Evolutionary conservation across 192 early-diverging fungal species (phyloP).

Genomic region (Helicostylum pulchrum): DNA sequence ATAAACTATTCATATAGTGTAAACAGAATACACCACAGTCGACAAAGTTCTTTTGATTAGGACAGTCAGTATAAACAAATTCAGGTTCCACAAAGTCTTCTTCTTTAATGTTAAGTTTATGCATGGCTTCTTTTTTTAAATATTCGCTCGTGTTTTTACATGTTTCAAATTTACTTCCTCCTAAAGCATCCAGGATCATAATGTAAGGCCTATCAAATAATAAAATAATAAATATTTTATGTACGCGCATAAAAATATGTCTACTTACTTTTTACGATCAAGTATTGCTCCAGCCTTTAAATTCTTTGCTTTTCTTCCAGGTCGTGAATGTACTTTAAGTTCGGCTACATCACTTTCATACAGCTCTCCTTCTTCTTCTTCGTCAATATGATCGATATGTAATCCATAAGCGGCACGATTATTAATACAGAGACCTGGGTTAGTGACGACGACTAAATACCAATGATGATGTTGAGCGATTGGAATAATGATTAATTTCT

Average conservation of each 20-base stretch:
- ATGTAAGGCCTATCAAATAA: constrained; percentile 1
- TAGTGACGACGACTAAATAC: constrained; percentile 5
- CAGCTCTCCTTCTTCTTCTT: background rate
- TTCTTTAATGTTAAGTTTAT: background rate
- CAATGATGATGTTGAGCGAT: constrained; percentile 4
- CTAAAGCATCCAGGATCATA: constrained; percentile 2
- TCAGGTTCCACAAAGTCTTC: background rate
- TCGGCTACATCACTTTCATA: background rate
- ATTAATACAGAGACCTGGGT: background rate
- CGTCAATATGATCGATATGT: background rate
- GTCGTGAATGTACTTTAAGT: background rate
- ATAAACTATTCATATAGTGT: background rate
- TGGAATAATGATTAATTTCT: constrained; percentile 2
- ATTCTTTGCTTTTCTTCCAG: background rate
- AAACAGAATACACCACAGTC: constrained; percentile 5
- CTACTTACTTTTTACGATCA: background rate
- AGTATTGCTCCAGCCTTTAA: background rate
- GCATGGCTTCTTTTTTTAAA: constrained; percentile 1
- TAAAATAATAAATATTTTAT: background rate
- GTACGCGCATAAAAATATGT: background rate
- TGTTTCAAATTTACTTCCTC: background rate
- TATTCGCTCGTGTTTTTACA: background rate
- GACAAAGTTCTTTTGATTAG: constrained; percentile 2
- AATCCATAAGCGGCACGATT: background rate
- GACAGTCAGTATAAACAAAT: background rate